Percentiles rank a stretch among this genome's conserved stretches.
phyloP scores from a whole-genome alignment of 2,329 filamentous ascomycete species.

The Sclerotinia borealis region DNA sequence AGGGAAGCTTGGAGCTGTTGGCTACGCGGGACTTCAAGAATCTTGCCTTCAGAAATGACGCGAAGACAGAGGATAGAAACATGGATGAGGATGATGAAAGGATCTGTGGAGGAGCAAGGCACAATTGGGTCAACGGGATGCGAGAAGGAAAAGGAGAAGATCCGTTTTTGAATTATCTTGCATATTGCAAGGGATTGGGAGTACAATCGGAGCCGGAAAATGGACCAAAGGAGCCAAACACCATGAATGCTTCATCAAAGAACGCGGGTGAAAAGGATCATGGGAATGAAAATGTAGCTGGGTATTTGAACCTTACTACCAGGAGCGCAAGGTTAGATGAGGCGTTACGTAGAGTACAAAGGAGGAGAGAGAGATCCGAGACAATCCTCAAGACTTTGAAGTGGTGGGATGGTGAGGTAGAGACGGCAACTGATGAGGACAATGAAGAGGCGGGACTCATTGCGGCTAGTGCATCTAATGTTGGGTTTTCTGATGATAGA shows the following conservation, averaged over 20 bases:
- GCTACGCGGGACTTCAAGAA: too few relatives aligned
- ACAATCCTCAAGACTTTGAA: neutral
- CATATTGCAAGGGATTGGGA: neutral
- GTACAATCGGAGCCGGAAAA: neutral
- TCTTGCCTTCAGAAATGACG: too few relatives aligned
- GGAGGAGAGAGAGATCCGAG: neutral
- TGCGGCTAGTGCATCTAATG: neutral
- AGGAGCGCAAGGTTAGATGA: too few relatives aligned
- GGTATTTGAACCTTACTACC: neutral
- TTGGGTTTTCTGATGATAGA: neutral
- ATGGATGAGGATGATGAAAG: neutral
- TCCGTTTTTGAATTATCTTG: neutral
- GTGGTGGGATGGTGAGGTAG: neutral
- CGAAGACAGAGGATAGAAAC: too few relatives aligned
- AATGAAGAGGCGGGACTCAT: neutral
- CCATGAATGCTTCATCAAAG: too few relatives aligned
- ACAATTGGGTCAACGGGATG: neutral
- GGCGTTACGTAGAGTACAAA: too few relatives aligned
- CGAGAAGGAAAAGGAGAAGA: too few relatives aligned
- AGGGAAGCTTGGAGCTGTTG: too few relatives aligned
- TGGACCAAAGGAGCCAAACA: neutral
- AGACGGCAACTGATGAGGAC: neutral
- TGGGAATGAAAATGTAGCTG: neutral
- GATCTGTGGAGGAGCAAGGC: neutral
- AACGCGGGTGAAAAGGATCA: neutral